phyloP scores from a whole-genome alignment of 495 filamentous ascomycete species.

The Xylaria bambusicola region DNA sequence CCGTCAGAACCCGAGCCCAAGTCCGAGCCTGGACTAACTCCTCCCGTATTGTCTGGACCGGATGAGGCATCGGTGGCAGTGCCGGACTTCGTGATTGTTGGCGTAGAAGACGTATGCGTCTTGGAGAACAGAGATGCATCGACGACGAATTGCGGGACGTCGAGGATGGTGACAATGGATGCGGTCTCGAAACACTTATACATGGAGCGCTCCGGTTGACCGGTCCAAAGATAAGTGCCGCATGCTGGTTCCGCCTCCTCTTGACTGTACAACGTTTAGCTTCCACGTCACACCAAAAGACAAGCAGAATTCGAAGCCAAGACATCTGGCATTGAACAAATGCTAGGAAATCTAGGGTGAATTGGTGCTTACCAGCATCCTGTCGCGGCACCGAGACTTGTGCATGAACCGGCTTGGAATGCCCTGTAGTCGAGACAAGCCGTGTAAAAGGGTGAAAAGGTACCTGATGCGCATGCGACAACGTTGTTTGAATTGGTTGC shows the following conservation, averaged over 20 bases:
- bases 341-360: background rate
- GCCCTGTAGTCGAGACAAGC: slow-evolving; percentile 41
- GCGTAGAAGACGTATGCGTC: slow-evolving; percentile 22
- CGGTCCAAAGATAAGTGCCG: slow-evolving; percentile 42
- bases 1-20: background rate
- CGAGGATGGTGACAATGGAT: slow-evolving; percentile 31
- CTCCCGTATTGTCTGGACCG: background rate
- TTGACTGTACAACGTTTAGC: slow-evolving; percentile 16
- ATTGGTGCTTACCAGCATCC: slow-evolving; percentile 42
- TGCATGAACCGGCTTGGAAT: slow-evolving; percentile 27
- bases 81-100: slow-evolving; percentile 6
- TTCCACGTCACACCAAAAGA: background rate
- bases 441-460: slow-evolving; percentile 29
- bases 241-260: slow-evolving; percentile 28
- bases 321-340: background rate
- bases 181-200: slow-evolving; percentile 33
- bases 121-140: slow-evolving; percentile 23
- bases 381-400: slow-evolving; percentile 20
- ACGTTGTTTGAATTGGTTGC: slow-evolving; percentile 34
- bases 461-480: slow-evolving; percentile 36
- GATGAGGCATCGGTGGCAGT: slow-evolving; percentile 8
- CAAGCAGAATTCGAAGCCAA: background rate
- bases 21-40: slow-evolving; percentile 2
- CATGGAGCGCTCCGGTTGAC: slow-evolving; percentile 33
- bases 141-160: slow-evolving; percentile 33